Evolutionary conservation across 257 asterid genomes (phyloP).

Genomic region (Primulina tabacum): DNA sequence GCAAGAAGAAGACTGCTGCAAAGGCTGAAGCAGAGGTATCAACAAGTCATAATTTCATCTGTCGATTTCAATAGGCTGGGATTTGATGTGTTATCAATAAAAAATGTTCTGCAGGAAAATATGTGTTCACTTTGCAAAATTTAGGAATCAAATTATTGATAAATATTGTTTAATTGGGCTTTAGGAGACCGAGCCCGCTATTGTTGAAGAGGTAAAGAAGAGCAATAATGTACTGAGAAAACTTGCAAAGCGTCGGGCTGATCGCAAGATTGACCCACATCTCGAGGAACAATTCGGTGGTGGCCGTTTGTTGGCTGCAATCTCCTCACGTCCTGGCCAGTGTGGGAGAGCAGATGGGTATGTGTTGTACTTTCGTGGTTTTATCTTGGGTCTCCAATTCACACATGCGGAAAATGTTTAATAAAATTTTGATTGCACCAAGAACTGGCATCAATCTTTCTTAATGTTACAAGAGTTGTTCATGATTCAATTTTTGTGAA

Average conservation of each 20-base stretch:
- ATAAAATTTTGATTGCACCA: not conserved
- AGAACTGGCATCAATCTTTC: conserved; percentile 8
- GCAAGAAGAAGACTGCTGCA: conserved; percentile 60
- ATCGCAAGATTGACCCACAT: conserved; percentile 48
- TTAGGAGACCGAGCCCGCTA: conserved; percentile 48
- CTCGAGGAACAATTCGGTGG: conserved; percentile 58
- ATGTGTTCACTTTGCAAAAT: not conserved
- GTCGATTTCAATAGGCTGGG: not conserved
- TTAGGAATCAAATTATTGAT: not conserved
- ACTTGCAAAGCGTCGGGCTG: conserved; percentile 44
- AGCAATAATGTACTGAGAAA: conserved; percentile 51
- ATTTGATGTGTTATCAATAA: not conserved
- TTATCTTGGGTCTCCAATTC: not conserved
- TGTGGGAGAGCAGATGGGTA: conserved; percentile 64
- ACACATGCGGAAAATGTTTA: not conserved
- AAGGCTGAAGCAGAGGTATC: conserved; percentile 69
- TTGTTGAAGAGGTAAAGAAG: conserved; percentile 50
- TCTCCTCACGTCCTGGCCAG: conserved; percentile 63
- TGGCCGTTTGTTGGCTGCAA: conserved; percentile 56
- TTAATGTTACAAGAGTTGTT: not conserved
- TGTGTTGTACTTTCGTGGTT: not conserved
- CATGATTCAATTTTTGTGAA: too few species aligned
- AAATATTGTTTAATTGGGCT: conserved; percentile 1
- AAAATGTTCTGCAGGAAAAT: not conserved
- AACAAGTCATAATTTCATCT: not conserved